phyloP scores from a whole-genome alignment of 2,329 filamentous ascomycete genomes.

The Colletotrichum tropicale region DNA sequence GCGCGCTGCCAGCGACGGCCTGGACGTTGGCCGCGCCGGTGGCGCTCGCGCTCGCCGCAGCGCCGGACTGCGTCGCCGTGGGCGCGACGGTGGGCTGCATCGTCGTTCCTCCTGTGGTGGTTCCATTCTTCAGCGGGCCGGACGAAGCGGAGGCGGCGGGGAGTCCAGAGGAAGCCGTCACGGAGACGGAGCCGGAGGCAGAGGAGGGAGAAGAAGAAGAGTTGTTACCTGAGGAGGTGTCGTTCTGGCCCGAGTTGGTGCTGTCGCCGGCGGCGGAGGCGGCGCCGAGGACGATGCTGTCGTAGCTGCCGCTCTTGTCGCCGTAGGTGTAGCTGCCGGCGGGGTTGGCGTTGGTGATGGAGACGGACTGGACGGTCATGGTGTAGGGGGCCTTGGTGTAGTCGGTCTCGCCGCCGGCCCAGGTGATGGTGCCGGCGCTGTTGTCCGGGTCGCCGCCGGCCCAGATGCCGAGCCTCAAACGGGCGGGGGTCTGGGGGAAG shows the following conservation, averaged over 20 bases:
- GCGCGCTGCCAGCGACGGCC: neutral
- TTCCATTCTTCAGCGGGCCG: neutral
- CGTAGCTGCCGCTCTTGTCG: conserved; percentile 26
- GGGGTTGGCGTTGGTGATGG: conserved; percentile 46
- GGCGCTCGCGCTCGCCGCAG: conserved; percentile 1
- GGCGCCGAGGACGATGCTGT: conserved; percentile 25
- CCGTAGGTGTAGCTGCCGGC: conserved; percentile 35
- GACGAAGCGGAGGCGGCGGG: neutral
- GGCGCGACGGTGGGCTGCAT: neutral
- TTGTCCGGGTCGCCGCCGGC: conserved; percentile 42
- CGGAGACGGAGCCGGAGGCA: neutral
- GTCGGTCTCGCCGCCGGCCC: conserved; percentile 55
- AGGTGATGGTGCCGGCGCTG: conserved; percentile 48
- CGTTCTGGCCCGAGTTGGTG: conserved; percentile 17
- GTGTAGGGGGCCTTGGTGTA: conserved; percentile 50
- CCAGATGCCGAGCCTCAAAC: conserved; percentile 51
- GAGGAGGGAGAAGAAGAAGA: neutral
- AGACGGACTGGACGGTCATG: conserved; percentile 56
- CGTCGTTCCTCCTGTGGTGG: neutral
- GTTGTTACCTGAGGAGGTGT: conserved; percentile 1
- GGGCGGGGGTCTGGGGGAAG: conserved; percentile 65
- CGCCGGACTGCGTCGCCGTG: conserved; percentile 4
- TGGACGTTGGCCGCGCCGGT: neutral
- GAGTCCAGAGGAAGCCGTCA: conserved; percentile 1
- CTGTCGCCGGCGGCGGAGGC: neutral